Conservation (phyloP, 1,284 basidiomycete species). For the Retiboletus flavoniger region DNA sequence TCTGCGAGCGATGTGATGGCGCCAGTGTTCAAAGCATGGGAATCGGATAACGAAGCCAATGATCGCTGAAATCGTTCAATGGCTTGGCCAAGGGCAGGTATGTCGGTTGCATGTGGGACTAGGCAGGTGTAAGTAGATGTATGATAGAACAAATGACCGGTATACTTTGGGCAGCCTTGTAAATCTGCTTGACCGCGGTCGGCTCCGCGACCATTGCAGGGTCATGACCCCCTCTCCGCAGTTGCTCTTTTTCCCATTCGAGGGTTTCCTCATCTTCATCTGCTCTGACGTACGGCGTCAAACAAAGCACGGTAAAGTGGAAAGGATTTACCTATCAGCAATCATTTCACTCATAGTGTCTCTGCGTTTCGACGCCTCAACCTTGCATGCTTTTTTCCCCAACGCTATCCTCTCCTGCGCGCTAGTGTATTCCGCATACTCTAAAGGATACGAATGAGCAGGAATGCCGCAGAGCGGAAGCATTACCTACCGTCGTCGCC, state of each 20-base stretch:
- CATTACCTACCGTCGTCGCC: constrained; percentile 81
- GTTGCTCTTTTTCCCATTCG: constrained; percentile 90
- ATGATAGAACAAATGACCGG: constrained; percentile 7
- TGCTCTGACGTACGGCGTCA: constrained; percentile 47
- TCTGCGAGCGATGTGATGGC: constrained; percentile 60
- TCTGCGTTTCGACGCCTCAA: constrained; percentile 68
- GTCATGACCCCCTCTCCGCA: constrained; percentile 69
- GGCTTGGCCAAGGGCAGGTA: constrained; percentile 58
- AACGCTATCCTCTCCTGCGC: constrained; percentile 84
- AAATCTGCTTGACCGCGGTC: constrained; percentile 50
- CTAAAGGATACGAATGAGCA: constrained; percentile 40
- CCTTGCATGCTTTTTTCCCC: constrained; percentile 80
- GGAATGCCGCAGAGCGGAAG: constrained; percentile 5
- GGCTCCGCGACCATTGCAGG: constrained; percentile 29
- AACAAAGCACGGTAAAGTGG: constrained; percentile 2
- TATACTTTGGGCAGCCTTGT: constrained; percentile 77
- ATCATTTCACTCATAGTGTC: constrained; percentile 86
- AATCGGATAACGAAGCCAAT: constrained; percentile 66
- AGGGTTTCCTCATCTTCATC: constrained; percentile 86
- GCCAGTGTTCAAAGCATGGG: constrained; percentile 65
- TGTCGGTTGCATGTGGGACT: constrained; percentile 62
- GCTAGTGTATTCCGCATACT: constrained; percentile 87
- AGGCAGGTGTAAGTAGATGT: constrained; percentile 17
- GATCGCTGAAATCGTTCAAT: constrained; percentile 61
- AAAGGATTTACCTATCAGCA: constrained; percentile 68